Base-by-base conservation (phyloP, 768 basidiomycete species). In the Antrodiella citrinella region DNA sequence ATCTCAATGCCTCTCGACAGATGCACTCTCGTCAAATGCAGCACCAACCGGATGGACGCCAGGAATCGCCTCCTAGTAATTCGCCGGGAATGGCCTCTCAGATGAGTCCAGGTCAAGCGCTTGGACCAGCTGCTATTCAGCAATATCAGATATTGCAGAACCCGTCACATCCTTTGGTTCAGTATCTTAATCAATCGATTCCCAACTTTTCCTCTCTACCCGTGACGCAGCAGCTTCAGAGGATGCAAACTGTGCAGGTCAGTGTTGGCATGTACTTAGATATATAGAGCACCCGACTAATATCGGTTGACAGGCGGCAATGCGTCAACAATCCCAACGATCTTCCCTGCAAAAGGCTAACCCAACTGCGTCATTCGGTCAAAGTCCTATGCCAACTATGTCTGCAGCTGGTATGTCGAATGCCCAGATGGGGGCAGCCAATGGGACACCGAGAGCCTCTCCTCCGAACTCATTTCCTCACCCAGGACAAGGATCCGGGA, bases 161-260 rank as follows among this genome's bases (percentile, higher is more conserved):
- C 51, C 81, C 78, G 3, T 62, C 52, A 10, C 80, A 87, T 61
- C 78, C 81, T 20, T 68, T 85, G 49, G 63, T 81, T 63, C 72
- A 76, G 51, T 77, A 80, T 56, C 70, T 86, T 67, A 54, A 68
- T 9, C 66, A 71, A 30, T 66, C 66, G 20, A 60, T 80, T 1
- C 84, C 81, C 4, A 72, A 72, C 10, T 86, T 86, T 55, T 66
- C 69, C 54, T 58, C 58, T 18, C 62, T 84, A 50, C 72, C 82
- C 9, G 39, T 71, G 1, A 75, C 69, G 51, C 66, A 72, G 57
- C 83, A 87, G 65, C 58, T 86, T 54, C 82, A 83, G 63, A 78
- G 72, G 59, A 68, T 86, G 64, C 62, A 76, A 26, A 52, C 64
- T 49, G 60, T 76, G 12, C 79, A 80, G 71, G 82, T n/a, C n/a